These are phyloP conservation scores for Raffaelea ambrosiae DNA, from an alignment of 2,329 filamentous ascomycete species.

Conservation along the genomic window DNA sequence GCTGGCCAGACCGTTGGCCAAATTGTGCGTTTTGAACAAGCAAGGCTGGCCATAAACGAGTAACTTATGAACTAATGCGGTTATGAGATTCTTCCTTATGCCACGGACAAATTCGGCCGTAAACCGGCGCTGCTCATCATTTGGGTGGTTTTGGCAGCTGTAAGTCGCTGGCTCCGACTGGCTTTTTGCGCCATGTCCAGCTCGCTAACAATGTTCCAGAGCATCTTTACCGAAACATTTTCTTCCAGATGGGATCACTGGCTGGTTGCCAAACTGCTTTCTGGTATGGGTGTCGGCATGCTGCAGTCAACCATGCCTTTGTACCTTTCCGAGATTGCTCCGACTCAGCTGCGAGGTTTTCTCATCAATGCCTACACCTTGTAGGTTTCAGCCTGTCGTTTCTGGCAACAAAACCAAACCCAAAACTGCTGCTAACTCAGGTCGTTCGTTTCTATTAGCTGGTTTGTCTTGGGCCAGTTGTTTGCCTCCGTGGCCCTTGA, in stretches of 20 bases:
- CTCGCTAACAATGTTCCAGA: constrained; percentile 12
- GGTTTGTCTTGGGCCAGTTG: constrained; percentile 32
- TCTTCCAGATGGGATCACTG: constrained; percentile 27
- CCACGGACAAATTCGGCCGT: constrained; percentile 25
- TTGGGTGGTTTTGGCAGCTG: constrained; percentile 23
- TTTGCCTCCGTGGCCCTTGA: constrained; percentile 33
- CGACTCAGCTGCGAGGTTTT: constrained; percentile 28
- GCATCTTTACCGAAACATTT: constrained; percentile 26
- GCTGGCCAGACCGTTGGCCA: constrained; percentile 3
- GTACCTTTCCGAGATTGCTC: constrained; percentile 30
- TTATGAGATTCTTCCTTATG: constrained; percentile 22
- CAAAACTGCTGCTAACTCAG: neutral
- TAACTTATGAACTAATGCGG: too few species aligned
- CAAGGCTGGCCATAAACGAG: too few species aligned
- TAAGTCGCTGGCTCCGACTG: constrained; percentile 10
- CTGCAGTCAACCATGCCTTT: constrained; percentile 30
- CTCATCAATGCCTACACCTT: constrained; percentile 29
- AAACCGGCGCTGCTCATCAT: constrained; percentile 26
- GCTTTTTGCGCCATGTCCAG: too few species aligned
- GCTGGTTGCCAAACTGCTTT: constrained; percentile 23
- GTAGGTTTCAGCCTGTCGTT: constrained; percentile 17
- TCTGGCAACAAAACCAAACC: too few species aligned
- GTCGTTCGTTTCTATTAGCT: constrained; percentile 14
- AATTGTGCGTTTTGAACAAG: neutral
- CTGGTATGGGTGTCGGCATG: constrained; percentile 29